phyloP scores from a whole-genome alignment of 1,284 basidiomycete species.

The Bondarzewia mesenterica region DNA sequence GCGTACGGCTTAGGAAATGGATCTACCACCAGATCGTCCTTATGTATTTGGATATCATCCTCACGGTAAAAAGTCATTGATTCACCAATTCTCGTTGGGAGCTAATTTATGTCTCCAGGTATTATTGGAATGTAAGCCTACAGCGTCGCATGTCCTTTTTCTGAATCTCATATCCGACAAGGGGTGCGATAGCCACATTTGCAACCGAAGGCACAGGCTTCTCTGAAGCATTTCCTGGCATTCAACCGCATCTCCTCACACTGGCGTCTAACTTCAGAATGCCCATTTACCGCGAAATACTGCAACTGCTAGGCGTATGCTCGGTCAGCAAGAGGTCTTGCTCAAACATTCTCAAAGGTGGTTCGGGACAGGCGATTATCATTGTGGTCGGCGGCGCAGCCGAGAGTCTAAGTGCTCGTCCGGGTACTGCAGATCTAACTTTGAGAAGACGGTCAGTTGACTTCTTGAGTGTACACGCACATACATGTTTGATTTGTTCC shows the following conservation, averaged over 20 bases:
- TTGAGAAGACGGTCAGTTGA: slow-evolving; percentile 62
- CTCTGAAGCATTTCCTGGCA: slow-evolving; percentile 83
- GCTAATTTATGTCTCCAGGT: slow-evolving; percentile 31
- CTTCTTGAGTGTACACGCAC: too few species aligned
- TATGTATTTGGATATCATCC: slow-evolving; percentile 98
- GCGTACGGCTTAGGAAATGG: slow-evolving; percentile 54
- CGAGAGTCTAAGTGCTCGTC: slow-evolving; percentile 88
- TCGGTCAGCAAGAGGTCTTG: slow-evolving; percentile 90
- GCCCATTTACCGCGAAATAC: slow-evolving; percentile 89
- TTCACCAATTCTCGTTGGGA: too few species aligned
- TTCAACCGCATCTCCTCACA: slow-evolving; percentile 89
- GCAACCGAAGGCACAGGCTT: slow-evolving; percentile 96
- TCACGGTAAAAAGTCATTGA: slow-evolving; percentile 80
- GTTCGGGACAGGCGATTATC: slow-evolving; percentile 72
- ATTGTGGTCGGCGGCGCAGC: slow-evolving; percentile 97
- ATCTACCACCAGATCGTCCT: slow-evolving; percentile 83
- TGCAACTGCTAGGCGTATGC: slow-evolving; percentile 81
- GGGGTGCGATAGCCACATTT: slow-evolving; percentile 91
- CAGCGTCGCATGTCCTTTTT: too few species aligned
- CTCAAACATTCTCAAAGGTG: slow-evolving; percentile 76
- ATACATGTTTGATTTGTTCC: slow-evolving; percentile 2
- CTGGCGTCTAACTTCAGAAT: slow-evolving; percentile 86
- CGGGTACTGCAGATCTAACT: slow-evolving; percentile 93
- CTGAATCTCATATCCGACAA: slow-evolving; percentile 21
- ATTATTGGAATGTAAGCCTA: slow-evolving; percentile 93